Evolutionary conservation across 441 rosid species (phyloP).

Genomic region (Mallotus repandus): DNA sequence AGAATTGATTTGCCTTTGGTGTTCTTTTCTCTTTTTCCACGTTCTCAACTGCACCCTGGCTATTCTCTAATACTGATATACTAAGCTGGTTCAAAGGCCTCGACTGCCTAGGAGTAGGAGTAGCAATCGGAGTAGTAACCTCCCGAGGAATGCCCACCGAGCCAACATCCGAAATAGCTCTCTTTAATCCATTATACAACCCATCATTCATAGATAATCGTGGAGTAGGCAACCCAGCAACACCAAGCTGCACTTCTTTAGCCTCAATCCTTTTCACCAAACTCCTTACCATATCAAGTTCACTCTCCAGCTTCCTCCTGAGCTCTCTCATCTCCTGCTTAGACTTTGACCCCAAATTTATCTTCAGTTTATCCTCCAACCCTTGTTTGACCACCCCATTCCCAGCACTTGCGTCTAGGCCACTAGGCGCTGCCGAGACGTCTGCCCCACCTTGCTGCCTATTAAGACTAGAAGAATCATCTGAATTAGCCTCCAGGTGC

Average conservation of each 20-base stretch:
- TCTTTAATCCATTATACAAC: conserved; percentile 50
- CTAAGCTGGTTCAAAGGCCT: conserved; percentile 74
- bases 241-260: conserved; percentile 55
- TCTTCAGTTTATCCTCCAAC: conserved; percentile 45
- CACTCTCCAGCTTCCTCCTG: conserved; percentile 72
- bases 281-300: conserved; percentile 70
- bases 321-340: conserved; percentile 62
- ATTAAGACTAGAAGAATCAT: conserved; percentile 39
- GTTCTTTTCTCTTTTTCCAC: conserved; percentile 97
- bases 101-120: conserved; percentile 48
- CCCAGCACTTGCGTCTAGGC: conserved; percentile 32
- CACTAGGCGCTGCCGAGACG: conserved; percentile 3
- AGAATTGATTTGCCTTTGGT: conserved; percentile 95
- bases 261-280: conserved; percentile 83
- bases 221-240: conserved; percentile 36
- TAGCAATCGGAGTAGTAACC: conserved; percentile 30
- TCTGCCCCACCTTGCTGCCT: conserved; percentile 26
- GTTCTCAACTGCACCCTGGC: conserved; percentile 57
- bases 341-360: conserved; percentile 50
- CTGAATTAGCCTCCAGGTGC: conserved; percentile 36
- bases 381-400: conserved; percentile 45
- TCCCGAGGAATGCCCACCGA: conserved; percentile 54
- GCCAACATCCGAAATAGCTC: conserved; percentile 62
- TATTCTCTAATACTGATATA: conserved; percentile 69
- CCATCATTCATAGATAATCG: conserved; percentile 35